phyloP scores from a whole-genome alignment of 176 grass and related monocot species.

The Oryza meridionalis region DNA sequence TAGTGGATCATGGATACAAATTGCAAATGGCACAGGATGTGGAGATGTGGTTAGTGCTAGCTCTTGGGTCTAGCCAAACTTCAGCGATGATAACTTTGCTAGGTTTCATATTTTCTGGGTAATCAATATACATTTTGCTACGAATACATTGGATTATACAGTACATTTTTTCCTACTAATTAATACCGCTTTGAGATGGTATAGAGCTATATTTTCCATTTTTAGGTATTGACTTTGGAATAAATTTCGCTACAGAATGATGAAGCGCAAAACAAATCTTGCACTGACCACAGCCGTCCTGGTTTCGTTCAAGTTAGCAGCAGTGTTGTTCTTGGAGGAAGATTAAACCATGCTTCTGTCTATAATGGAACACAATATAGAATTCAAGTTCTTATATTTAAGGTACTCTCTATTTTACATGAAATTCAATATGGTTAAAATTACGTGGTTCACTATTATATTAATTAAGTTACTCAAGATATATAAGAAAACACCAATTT shows the following conservation, averaged over 20 bases:
- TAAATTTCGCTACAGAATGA: background rate
- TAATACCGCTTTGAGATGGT: too few relatives aligned
- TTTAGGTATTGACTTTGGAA: too few relatives aligned
- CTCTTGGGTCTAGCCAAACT: background rate
- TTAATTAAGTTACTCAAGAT: background rate
- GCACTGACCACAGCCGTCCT: slow-evolving; percentile 15
- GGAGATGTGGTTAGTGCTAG: background rate
- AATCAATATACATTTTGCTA: background rate
- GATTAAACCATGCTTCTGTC: slow-evolving; percentile 16
- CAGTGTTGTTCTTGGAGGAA: slow-evolving; percentile 23
- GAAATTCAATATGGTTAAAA: background rate
- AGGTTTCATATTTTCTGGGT: background rate
- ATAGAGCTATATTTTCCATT: too few relatives aligned
- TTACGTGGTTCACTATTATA: background rate
- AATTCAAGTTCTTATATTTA: slow-evolving; percentile 17
- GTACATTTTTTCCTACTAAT: too few relatives aligned
- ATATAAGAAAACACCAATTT: too few relatives aligned
- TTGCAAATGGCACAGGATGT: background rate
- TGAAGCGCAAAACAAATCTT: background rate
- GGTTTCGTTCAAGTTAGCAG: slow-evolving; percentile 42
- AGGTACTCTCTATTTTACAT: slow-evolving; percentile 22
- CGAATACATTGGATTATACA: background rate
- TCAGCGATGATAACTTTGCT: background rate
- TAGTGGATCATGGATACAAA: background rate
- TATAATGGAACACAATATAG: slow-evolving; percentile 25